Conservation (phyloP, 2,329 filamentous ascomycete species). For the Lachnellula hyalina region DNA sequence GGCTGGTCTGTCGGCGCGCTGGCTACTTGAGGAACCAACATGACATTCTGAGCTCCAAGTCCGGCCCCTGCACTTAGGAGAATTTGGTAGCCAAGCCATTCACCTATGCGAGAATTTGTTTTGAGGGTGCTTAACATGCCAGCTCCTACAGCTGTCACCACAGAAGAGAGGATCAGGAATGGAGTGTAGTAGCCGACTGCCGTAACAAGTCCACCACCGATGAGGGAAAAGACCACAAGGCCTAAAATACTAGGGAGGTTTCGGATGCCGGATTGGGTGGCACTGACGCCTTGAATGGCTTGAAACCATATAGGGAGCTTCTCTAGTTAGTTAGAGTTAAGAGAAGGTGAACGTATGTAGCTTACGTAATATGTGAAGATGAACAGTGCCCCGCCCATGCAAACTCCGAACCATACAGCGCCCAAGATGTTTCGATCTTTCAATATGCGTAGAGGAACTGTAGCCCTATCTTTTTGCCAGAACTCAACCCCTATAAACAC, state of each 20-base stretch:
- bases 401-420: too few relatives aligned
- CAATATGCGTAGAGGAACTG: too few relatives aligned
- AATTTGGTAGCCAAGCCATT: slow-evolving; percentile 53
- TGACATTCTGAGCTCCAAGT: slow-evolving; percentile 50
- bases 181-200: slow-evolving; percentile 28
- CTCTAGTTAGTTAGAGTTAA: background rate
- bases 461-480: too few relatives aligned
- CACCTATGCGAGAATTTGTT: slow-evolving; percentile 29
- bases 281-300: slow-evolving; percentile 35
- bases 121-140: slow-evolving; percentile 35
- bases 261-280: slow-evolving; percentile 38
- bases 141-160: slow-evolving; percentile 32
- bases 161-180: slow-evolving; percentile 14
- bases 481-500: too few relatives aligned
- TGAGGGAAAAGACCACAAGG: slow-evolving; percentile 18
- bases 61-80: slow-evolving; percentile 50
- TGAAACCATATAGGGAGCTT: slow-evolving; percentile 42
- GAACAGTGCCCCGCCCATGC: too few relatives aligned
- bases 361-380: too few relatives aligned
- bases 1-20: slow-evolving; percentile 45
- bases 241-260: slow-evolving; percentile 29
- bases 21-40: slow-evolving; percentile 50
- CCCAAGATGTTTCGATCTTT: too few relatives aligned
- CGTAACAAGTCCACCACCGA: slow-evolving; percentile 18
- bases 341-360: background rate